phyloP scores from a whole-genome alignment of 345 rosid genomes.

The Linum trigynum region DNA sequence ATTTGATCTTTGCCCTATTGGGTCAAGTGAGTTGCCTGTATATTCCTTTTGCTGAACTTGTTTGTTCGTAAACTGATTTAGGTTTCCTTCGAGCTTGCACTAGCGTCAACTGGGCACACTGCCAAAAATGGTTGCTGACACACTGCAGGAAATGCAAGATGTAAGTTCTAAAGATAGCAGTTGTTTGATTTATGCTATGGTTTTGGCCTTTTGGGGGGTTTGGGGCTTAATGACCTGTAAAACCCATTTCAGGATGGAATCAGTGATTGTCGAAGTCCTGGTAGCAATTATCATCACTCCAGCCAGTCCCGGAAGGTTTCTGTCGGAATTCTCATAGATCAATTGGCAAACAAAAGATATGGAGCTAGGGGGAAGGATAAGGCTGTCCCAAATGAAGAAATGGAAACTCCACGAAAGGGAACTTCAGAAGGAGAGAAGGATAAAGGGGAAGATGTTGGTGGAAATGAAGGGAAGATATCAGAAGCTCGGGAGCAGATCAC shows the following conservation, averaged over 20 bases:
- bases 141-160: conserved; percentile 11
- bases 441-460: conserved; percentile 24
- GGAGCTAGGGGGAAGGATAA: conserved; percentile 25
- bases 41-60: not conserved
- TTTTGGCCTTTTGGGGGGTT: not conserved
- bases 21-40: not conserved
- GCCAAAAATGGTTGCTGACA: conserved; percentile 21
- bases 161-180: conserved; percentile 17
- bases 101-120: conserved; percentile 11
- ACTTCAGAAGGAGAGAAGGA: conserved; percentile 21
- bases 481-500: conserved; percentile 31
- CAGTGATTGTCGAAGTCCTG: conserved; percentile 38
- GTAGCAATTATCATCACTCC: conserved; percentile 42
- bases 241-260: not conserved
- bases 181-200: not conserved
- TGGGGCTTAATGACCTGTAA: not conserved
- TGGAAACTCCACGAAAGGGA: conserved; percentile 22
- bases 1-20: too few species aligned
- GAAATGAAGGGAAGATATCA: conserved; percentile 26
- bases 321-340: conserved; percentile 58
- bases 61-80: not conserved
- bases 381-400: conserved; percentile 24
- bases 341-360: conserved; percentile 34
- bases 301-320: conserved; percentile 81
- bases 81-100: conserved; percentile 11